Percentiles rank a stretch among this genome's conserved stretches.
Evolutionary conservation across 768 basidiomycete species (phyloP).

Genomic region (Naganishia antarctica): DNA sequence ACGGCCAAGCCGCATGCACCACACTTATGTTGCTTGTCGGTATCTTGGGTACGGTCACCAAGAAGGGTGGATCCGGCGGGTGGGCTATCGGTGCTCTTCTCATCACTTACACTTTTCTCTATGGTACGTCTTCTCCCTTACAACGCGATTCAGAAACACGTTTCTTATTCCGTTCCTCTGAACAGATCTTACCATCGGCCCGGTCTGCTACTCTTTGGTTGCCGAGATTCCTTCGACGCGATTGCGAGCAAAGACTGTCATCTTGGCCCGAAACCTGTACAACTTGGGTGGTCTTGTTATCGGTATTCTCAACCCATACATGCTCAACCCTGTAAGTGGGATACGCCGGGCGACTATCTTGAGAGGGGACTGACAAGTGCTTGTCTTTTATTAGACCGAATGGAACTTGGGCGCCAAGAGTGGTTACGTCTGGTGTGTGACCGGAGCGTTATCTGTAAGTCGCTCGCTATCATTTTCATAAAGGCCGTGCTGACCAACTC

Average conservation of each 20-base stretch:
- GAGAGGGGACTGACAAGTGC: slow-evolving; percentile 24
- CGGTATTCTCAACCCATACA: slow-evolving; percentile 37
- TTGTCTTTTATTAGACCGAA: slow-evolving; percentile 22
- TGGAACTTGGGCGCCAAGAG: slow-evolving; percentile 30
- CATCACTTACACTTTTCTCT: slow-evolving; percentile 36
- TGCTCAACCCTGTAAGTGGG: slow-evolving; percentile 34
- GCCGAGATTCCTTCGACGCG: slow-evolving; percentile 38
- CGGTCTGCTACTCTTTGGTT: slow-evolving; percentile 37
- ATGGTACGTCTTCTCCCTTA: background rate
- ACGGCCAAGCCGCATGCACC: slow-evolving; percentile 25
- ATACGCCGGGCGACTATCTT: too few relatives aligned
- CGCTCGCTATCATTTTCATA: background rate
- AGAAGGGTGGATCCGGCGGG: slow-evolving; percentile 16
- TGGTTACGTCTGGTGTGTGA: slow-evolving; percentile 25
- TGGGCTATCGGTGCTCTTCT: slow-evolving; percentile 32
- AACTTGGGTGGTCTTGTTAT: slow-evolving; percentile 32
- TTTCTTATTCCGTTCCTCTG: background rate
- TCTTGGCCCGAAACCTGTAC: slow-evolving; percentile 34
- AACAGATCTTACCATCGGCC: slow-evolving; percentile 37
- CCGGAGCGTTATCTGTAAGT: slow-evolving; percentile 20
- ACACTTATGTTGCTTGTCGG: slow-evolving; percentile 39
- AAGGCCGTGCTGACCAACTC: too few relatives aligned
- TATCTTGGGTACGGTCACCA: slow-evolving; percentile 25
- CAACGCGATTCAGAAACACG: too few relatives aligned
- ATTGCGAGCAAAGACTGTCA: slow-evolving; percentile 42